These are phyloP conservation scores for Arachis stenosperma DNA, from an alignment of 306 rosid species.

Conservation along the genomic window DNA sequence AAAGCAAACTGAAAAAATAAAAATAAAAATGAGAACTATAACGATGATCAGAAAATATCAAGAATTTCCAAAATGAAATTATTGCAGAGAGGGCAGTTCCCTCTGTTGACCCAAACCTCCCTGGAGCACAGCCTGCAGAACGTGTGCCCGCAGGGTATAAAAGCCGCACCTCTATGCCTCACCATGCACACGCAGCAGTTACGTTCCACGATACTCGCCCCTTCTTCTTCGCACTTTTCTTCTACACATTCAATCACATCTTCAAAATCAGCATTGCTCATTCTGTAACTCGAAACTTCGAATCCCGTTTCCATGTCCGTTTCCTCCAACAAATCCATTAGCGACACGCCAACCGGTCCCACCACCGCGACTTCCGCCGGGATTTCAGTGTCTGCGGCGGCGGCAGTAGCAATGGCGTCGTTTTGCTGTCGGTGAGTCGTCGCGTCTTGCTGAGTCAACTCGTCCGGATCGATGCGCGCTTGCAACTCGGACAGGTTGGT, in stretches of 20 bases:
- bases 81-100: conserved; percentile 89
- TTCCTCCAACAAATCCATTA: conserved; percentile 90
- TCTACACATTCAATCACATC: conserved; percentile 32
- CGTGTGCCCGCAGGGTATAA: conserved; percentile 87
- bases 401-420: not conserved
- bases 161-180: conserved; percentile 80
- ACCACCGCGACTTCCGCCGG: conserved; percentile 18
- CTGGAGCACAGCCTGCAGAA: conserved; percentile 87
- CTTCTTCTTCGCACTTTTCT: not conserved
- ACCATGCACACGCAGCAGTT: conserved; percentile 95
- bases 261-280: conserved; percentile 36
- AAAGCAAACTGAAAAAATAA: not conserved
- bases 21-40: not conserved
- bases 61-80: conserved; percentile 79
- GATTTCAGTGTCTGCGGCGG: not conserved
- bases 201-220: conserved; percentile 34
- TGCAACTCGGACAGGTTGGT: not conserved
- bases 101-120: conserved; percentile 77
- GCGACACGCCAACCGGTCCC: conserved; percentile 61
- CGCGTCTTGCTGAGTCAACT: conserved; percentile 13
- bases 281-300: conserved; percentile 43
- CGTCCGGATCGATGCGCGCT: conserved; percentile 16
- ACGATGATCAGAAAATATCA: conserved; percentile 61
- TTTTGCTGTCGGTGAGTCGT: conserved; percentile 7
- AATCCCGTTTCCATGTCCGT: conserved; percentile 63